Conservation (phyloP, 2,329 filamentous ascomycete species). For the Alternaria sp. region DNA sequence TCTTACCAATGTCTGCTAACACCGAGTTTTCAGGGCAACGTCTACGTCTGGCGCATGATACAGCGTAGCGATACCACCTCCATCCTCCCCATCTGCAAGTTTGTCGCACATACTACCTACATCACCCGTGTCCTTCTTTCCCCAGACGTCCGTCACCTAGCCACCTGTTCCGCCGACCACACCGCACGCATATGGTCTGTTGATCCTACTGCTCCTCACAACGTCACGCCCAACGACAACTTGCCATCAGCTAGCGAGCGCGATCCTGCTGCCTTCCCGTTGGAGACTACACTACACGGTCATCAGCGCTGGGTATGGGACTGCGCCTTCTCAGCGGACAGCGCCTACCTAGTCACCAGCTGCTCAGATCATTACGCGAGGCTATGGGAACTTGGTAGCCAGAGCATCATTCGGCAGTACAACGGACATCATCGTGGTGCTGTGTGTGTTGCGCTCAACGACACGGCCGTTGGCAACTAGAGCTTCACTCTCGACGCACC, state of each 20-base stretch:
- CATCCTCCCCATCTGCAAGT: slow-evolving; percentile 85
- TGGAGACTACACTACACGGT: slow-evolving; percentile 86
- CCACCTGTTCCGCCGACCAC: slow-evolving; percentile 93
- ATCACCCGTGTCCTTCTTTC: slow-evolving; percentile 91
- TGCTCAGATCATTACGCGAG: slow-evolving; percentile 94
- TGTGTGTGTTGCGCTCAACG: slow-evolving; percentile 91
- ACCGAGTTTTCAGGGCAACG: slow-evolving; percentile 73
- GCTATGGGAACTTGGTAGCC: slow-evolving; percentile 86
- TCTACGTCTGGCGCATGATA: slow-evolving; percentile 95
- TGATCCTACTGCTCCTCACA: slow-evolving; percentile 59
- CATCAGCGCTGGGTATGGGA: slow-evolving; percentile 99
- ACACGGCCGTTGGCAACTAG: slow-evolving; percentile 58
- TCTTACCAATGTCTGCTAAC: slow-evolving; percentile 4
- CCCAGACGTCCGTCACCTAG: slow-evolving; percentile 91
- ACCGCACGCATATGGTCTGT: slow-evolving; percentile 97
- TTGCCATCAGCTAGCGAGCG: slow-evolving; percentile 46
- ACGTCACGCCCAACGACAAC: slow-evolving; percentile 42
- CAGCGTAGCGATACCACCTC: slow-evolving; percentile 83
- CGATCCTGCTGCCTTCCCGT: slow-evolving; percentile 69
- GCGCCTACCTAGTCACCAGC: slow-evolving; percentile 89
- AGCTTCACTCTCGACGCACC: neutral
- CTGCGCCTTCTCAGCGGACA: slow-evolving; percentile 93
- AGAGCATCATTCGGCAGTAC: slow-evolving; percentile 92
- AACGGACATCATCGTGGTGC: slow-evolving; percentile 93
- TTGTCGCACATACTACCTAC: slow-evolving; percentile 89